phyloP scores from a whole-genome alignment of 2,329 filamentous ascomycete genomes.

The Aspergillus fischeri region DNA sequence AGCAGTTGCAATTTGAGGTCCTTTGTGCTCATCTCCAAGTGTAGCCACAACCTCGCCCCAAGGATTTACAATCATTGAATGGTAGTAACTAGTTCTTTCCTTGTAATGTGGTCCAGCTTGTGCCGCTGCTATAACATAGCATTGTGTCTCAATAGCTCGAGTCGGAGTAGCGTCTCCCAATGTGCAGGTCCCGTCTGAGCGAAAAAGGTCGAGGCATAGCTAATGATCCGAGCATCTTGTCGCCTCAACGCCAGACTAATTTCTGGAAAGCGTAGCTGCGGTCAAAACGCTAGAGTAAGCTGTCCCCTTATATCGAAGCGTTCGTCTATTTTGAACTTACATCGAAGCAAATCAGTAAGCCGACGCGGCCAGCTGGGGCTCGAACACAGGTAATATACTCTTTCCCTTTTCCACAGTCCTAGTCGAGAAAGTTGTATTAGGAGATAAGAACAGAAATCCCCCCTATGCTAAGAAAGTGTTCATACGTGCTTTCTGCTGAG shows the following conservation, averaged over 20 bases:
- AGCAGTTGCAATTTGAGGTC: conserved; percentile 47
- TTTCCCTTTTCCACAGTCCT: conserved; percentile 65
- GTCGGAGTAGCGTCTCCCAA: conserved; percentile 78
- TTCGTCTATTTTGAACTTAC: conserved; percentile 22
- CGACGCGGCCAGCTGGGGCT: conserved; percentile 70
- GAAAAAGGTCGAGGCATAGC: conserved; percentile 89
- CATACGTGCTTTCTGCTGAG: conserved; percentile 57
- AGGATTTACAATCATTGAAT: conserved; percentile 78
- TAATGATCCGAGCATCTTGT: conserved; percentile 68
- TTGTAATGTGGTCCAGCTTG: conserved; percentile 73
- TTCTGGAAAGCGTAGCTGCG: conserved; percentile 72
- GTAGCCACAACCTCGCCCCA: conserved; percentile 74
- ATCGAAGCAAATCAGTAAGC: conserved; percentile 85
- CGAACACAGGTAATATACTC: conserved; percentile 63
- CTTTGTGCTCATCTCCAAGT: conserved; percentile 47
- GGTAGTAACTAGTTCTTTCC: conserved; percentile 76
- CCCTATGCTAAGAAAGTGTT: not conserved
- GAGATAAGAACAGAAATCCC: not conserved
- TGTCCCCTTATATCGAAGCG: too few species aligned
- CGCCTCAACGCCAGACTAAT: conserved; percentile 63
- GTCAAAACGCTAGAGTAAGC: not conserved
- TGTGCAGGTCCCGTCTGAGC: conserved; percentile 79
- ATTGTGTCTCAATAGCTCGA: conserved; percentile 83
- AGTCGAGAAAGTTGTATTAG: not conserved
- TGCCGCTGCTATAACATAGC: conserved; percentile 80